Evolutionary conservation across 169 alveolate genomes (phyloP).

Genomic region (Perkinsus olseni): DNA sequence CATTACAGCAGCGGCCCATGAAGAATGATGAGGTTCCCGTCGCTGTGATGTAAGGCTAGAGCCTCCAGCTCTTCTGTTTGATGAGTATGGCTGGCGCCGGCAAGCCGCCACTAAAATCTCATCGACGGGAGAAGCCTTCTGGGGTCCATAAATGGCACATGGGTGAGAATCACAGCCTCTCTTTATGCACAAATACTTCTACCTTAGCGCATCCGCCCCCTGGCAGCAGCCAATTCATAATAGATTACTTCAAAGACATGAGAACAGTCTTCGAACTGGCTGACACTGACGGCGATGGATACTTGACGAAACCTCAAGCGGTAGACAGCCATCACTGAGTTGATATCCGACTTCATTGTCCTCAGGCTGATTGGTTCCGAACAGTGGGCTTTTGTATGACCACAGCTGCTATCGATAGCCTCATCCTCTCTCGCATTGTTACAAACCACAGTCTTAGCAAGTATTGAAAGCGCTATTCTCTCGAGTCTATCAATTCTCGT

Average conservation of each 20-base stretch:
- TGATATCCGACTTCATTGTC: background rate
- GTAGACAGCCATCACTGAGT: background rate
- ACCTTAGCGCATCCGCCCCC: background rate
- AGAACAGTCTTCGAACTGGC: background rate
- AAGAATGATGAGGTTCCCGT: no score
- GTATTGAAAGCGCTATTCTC: background rate
- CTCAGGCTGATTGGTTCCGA: background rate
- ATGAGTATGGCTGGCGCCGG: no score
- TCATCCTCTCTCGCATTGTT: background rate
- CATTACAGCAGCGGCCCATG: no score
- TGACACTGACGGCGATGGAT: background rate
- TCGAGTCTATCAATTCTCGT: background rate
- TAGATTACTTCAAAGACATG: background rate
- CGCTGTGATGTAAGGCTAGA: no score
- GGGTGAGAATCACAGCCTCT: background rate
- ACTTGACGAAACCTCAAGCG: background rate
- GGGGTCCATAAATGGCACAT: background rate
- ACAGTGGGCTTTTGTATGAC: background rate
- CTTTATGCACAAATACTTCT: background rate
- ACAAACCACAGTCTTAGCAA: background rate
- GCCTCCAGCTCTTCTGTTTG: no score
- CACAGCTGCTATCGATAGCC: background rate
- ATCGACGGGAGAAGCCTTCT: background rate
- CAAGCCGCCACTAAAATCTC: background rate
- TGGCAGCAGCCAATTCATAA: background rate